Evolutionary conservation across 2,329 filamentous ascomycete genomes (phyloP).

Genomic region (Emericellopsis cladophorae): DNA sequence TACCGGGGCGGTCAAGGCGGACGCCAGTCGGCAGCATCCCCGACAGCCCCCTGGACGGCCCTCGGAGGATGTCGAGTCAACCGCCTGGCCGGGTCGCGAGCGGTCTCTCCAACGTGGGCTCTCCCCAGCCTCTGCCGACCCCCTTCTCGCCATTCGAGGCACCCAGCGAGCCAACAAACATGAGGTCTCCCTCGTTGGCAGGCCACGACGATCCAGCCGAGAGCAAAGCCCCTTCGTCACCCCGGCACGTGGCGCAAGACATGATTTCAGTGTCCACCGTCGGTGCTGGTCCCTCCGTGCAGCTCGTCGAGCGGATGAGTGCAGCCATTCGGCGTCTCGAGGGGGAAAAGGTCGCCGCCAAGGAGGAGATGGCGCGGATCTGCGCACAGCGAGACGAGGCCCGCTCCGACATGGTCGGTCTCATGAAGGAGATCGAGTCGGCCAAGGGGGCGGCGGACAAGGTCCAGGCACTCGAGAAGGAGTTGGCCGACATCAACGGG

Average conservation of each 20-base stretch:
- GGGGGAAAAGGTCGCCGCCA: conserved; percentile 77
- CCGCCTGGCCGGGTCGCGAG: conserved; percentile 26
- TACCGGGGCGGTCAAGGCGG: conserved; percentile 19
- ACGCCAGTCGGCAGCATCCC: conserved; percentile 32
- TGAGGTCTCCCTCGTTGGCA: conserved; percentile 22
- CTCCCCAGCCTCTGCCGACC: conserved; percentile 18
- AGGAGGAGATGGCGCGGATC: conserved; percentile 74
- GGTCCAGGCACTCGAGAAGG: conserved; percentile 52
- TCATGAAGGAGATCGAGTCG: conserved; percentile 78
- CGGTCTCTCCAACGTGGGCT: conserved; percentile 18
- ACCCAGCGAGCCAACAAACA: conserved; percentile 17
- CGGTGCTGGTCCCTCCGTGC: conserved; percentile 82
- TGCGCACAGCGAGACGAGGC: conserved; percentile 84
- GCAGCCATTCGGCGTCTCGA: conserved; percentile 84
- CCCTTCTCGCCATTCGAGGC: conserved; percentile 37
- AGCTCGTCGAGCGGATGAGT: conserved; percentile 92
- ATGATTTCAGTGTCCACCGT: conserved; percentile 83
- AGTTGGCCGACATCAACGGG: conserved; percentile 56
- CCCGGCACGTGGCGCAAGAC: conserved; percentile 63
- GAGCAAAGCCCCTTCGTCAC: conserved; percentile 34
- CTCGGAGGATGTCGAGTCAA: conserved; percentile 37
- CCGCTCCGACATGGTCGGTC: conserved; percentile 72
- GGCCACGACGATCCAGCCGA: conserved; percentile 35
- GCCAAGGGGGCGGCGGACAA: conserved; percentile 47
- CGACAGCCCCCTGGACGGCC: conserved; percentile 23